Percentiles rank a stretch among this genome's conserved stretches.
Conservation (phyloP, 108 stramenopile genomes). For the Aureococcus anophagefferens region DNA sequence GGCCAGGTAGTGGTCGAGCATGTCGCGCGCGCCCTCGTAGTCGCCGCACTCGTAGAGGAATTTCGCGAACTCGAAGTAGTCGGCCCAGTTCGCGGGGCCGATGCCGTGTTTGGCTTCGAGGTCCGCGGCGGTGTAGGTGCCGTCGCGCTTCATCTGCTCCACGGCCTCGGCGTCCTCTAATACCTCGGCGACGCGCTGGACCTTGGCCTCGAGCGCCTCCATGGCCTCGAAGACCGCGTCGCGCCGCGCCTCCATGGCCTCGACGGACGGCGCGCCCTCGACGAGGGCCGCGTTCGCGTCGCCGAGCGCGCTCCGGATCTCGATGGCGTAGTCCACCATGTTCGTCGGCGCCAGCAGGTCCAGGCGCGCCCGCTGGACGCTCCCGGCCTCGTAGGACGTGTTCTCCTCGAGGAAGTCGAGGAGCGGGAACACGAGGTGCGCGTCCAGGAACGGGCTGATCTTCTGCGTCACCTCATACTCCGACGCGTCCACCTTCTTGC, state of each 20-base stretch:
- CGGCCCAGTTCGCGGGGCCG: conserved; percentile 57
- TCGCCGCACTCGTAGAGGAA: conserved; percentile 88
- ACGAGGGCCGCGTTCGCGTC: conserved; percentile 23
- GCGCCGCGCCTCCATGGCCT: background rate
- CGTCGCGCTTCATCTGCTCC: conserved; percentile 46
- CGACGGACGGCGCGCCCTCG: too few relatives aligned
- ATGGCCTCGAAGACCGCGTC: background rate
- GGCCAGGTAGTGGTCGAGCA: conserved; percentile 74
- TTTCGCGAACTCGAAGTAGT: conserved; percentile 52
- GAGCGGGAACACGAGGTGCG: conserved; percentile 89
- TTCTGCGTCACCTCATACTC: conserved; percentile 68
- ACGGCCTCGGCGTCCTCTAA: conserved; percentile 42
- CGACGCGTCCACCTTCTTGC: too few relatives aligned
- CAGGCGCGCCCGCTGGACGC: conserved; percentile 68
- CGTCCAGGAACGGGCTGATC: conserved; percentile 76
- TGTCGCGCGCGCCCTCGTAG: conserved; percentile 62
- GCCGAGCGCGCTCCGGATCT: conserved; percentile 62
- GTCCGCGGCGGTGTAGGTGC: conserved; percentile 65
- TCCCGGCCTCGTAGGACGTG: conserved; percentile 41
- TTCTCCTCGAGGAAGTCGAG: conserved; percentile 70
- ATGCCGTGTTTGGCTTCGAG: conserved; percentile 46
- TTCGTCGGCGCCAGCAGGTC: conserved; percentile 66
- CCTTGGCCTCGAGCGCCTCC: conserved; percentile 52
- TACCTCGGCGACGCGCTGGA: conserved; percentile 47
- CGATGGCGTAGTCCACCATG: conserved; percentile 86